A percentile compares a stretch with the other conserved stretches of the same genome.
Evolutionary conservation across 306 rosid genomes (phyloP).

Genomic region (Pyrus pyrifolia): DNA sequence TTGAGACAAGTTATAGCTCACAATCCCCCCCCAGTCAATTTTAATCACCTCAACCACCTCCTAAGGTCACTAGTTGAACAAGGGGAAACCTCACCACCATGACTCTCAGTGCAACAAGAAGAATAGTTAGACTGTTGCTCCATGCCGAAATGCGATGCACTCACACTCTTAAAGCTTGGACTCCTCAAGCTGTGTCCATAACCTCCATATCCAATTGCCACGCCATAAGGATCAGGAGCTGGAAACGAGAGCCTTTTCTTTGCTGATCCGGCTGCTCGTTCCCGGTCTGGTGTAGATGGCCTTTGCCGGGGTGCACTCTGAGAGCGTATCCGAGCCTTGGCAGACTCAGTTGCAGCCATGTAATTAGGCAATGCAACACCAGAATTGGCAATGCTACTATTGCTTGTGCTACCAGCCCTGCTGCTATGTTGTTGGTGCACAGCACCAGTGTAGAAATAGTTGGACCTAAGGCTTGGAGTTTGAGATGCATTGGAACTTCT

Average conservation of each 20-base stretch:
- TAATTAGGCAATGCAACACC: slow-evolving; percentile 68
- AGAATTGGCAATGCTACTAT: neutral
- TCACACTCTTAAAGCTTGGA: slow-evolving; percentile 85
- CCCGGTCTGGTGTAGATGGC: slow-evolving; percentile 82
- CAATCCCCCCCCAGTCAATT: neutral
- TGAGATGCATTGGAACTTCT: slow-evolving; percentile 56
- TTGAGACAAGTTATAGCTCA: slow-evolving; percentile 13
- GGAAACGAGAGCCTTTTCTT: slow-evolving; percentile 90
- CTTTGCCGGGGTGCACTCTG: slow-evolving; percentile 95
- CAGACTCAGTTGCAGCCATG: slow-evolving; percentile 97
- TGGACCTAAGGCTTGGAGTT: slow-evolving; percentile 86
- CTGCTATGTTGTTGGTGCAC: slow-evolving; percentile 34
- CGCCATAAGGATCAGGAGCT: slow-evolving; percentile 60
- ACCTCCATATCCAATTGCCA: slow-evolving; percentile 45
- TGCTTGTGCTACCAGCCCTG: slow-evolving; percentile 36
- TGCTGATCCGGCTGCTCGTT: slow-evolving; percentile 67
- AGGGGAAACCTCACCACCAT: slow-evolving; percentile 87
- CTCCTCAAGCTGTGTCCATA: slow-evolving; percentile 70
- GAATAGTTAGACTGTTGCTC: slow-evolving; percentile 93
- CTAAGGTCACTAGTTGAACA: slow-evolving; percentile 79
- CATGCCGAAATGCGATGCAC: slow-evolving; percentile 49
- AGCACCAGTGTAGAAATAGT: slow-evolving; percentile 54
- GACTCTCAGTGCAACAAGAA: slow-evolving; percentile 81
- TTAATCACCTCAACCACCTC: slow-evolving; percentile 69
- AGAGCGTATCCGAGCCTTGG: slow-evolving; percentile 81